Conservation (phyloP, 768 basidiomycete genomes). For the Psilocybe subaeruginosa region DNA sequence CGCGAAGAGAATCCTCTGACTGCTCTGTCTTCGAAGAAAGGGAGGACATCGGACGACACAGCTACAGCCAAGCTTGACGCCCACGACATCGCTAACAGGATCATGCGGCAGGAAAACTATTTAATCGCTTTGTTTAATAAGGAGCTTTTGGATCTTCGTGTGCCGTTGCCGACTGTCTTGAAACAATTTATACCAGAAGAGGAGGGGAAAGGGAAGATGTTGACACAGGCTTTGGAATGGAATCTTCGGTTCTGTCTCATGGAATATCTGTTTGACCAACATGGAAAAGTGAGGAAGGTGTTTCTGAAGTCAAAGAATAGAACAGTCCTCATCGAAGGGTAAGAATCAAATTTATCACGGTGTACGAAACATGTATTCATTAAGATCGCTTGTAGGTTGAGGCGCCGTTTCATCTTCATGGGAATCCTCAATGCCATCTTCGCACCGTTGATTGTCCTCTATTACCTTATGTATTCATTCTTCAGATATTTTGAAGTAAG, state of each 20-base stretch:
- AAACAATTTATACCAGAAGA: slow-evolving; percentile 53
- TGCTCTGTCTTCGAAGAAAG: slow-evolving; percentile 69
- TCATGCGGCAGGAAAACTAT: slow-evolving; percentile 98
- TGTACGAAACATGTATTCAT: neutral
- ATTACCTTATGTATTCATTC: slow-evolving; percentile 97
- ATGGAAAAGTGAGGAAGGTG: slow-evolving; percentile 87
- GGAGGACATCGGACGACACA: slow-evolving; percentile 56
- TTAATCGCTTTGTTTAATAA: slow-evolving; percentile 98
- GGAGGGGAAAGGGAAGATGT: slow-evolving; percentile 71
- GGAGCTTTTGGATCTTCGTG: slow-evolving; percentile 85
- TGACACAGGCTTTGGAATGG: slow-evolving; percentile 96
- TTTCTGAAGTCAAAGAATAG: slow-evolving; percentile 89
- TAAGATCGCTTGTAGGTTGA: slow-evolving; percentile 51
- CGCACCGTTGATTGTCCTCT: slow-evolving; percentile 95
- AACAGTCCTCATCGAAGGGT: slow-evolving; percentile 82
- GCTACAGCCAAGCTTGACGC: slow-evolving; percentile 91
- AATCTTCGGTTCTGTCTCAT: slow-evolving; percentile 95
- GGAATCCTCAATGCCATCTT: slow-evolving; percentile 95
- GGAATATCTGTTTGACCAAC: slow-evolving; percentile 92
- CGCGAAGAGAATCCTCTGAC: slow-evolving; percentile 94
- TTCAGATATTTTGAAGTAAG: slow-evolving; percentile 98
- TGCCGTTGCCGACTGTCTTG: slow-evolving; percentile 71
- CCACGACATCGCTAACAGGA: slow-evolving; percentile 97
- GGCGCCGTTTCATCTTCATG: slow-evolving; percentile 93
- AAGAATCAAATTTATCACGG: slow-evolving; percentile 15